Percentiles rank a stretch among this genome's conserved stretches.
Conservation (phyloP, 805 yeast genomes). For the Saccharomycopsis sp. region DNA sequence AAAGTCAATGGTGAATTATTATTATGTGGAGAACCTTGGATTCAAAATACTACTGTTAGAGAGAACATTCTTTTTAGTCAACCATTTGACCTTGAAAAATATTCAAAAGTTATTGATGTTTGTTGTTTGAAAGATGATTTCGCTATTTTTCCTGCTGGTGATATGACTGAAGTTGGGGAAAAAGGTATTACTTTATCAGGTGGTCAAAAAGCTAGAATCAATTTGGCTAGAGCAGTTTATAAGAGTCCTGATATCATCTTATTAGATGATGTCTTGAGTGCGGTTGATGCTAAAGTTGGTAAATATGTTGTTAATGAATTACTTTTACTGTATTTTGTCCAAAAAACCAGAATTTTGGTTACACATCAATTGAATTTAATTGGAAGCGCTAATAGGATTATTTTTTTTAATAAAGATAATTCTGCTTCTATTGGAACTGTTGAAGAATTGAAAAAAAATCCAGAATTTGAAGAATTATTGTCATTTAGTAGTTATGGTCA, state of each 20-base stretch:
- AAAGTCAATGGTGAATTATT: slow-evolving; percentile 36
- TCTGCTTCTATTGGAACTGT: slow-evolving; percentile 39
- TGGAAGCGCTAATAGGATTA: slow-evolving; percentile 46
- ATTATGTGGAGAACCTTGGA: slow-evolving; percentile 50
- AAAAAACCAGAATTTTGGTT: slow-evolving; percentile 54
- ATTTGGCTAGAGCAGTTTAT: slow-evolving; percentile 60
- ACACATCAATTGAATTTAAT: slow-evolving; percentile 65
- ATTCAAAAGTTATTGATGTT: slow-evolving; percentile 42
- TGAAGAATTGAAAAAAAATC: slow-evolving; percentile 33
- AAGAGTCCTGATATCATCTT: slow-evolving; percentile 46
- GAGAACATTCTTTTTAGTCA: slow-evolving; percentile 56
- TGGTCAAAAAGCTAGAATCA: slow-evolving; percentile 64
- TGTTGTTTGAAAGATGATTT: slow-evolving; percentile 53
- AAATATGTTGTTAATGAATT: slow-evolving; percentile 54
- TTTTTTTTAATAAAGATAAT: slow-evolving; percentile 48
- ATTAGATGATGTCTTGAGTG: slow-evolving; percentile 60
- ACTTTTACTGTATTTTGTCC: slow-evolving; percentile 37
- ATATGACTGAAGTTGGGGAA: slow-evolving; percentile 62
- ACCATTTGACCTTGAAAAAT: slow-evolving; percentile 34
- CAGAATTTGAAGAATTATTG: slow-evolving; percentile 36
- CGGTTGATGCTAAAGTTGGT: slow-evolving; percentile 70
- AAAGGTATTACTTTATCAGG: slow-evolving; percentile 67
- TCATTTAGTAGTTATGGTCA: slow-evolving; percentile 25
- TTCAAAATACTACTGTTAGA: slow-evolving; percentile 57
- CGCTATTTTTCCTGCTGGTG: slow-evolving; percentile 52